Base-by-base conservation (phyloP, 2,329 filamentous ascomycete species). In the Leptographium procerum region DNA sequence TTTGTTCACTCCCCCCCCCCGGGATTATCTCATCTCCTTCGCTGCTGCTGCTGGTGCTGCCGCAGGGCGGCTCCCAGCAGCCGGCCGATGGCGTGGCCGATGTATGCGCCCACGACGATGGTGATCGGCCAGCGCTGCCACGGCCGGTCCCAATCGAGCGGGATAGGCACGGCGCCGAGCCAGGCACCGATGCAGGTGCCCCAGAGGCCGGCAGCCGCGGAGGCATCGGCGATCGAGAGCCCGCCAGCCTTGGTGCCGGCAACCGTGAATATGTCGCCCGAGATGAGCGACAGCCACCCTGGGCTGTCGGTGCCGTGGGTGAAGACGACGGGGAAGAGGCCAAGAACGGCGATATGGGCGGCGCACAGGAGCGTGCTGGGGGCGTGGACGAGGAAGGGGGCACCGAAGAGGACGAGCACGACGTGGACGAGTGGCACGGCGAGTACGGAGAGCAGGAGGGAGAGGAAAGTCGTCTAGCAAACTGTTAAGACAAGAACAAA, bases 51-150 rank as follows among this genome's bases (percentile, higher is more conserved):
- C 9, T 26, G 19, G 5, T 43, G 13, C 45, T 28, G 26, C 9
- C 19, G 26, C 40, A 29, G 29, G 11, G 72, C 74, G 3, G 80
- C 80, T 0, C 85, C 84, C 22, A 84, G 63, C 58, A 83, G 66
- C 68, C 87, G 86, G 1, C 91, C 91, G 14, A 89, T 64, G 1
- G 83, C 77, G 70, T 88, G 91, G 1, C 94, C 94, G 7, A 83
- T 72, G 71, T 95, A 97, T 22, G 88, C 78, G 3, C 94, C 94
- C 2, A 82, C 84, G 5, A 97, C 73, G 60, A 99, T 88, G 0
- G 94, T 99, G 53, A 97, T 86, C 0, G 94, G 94, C 88, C 92
- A 99, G 71, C 87, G 89, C 81, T 99, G 94, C 94, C 94, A 99
- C 65, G 95, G 91, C n/a, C 94, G 85, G 70, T 99, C 94, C 92